phyloP scores from a whole-genome alignment of 2,329 filamentous ascomycete genomes.

The Colletotrichum limetticola region DNA sequence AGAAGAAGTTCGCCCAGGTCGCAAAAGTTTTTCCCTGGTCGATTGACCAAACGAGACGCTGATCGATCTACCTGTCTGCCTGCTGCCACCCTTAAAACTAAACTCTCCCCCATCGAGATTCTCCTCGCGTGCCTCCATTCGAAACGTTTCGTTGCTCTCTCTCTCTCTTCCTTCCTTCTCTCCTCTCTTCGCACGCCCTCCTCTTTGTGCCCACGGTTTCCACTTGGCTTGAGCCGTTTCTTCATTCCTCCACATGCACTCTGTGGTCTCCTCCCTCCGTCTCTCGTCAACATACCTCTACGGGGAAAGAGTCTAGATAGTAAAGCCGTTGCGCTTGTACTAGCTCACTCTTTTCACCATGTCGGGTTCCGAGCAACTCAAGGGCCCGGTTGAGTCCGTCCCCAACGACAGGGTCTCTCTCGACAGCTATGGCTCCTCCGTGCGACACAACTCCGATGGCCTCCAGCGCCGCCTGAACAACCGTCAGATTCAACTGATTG shows the following conservation, averaged over 20 bases:
- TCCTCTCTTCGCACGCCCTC: background rate
- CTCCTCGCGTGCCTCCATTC: background rate
- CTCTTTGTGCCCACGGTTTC: background rate
- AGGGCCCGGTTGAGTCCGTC: constrained; percentile 20
- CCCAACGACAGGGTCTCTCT: constrained; percentile 16
- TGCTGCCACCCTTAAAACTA: constrained; percentile 17
- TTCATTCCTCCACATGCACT: constrained; percentile 16
- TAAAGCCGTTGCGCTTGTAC: background rate
- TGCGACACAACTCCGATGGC: constrained; percentile 33
- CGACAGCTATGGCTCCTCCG: constrained; percentile 34
- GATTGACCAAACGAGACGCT: background rate
- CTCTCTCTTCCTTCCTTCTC: background rate
- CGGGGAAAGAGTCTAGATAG: constrained; percentile 4
- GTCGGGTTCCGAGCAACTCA: constrained; percentile 21
- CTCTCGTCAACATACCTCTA: background rate
- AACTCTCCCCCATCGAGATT: constrained; percentile 22
- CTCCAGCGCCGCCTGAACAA: constrained; percentile 49
- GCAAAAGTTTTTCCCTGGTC: constrained; percentile 4
- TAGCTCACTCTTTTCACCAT: background rate
- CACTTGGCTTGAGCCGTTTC: constrained; percentile 1
- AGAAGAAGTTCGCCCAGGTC: background rate
- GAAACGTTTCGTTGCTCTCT: background rate
- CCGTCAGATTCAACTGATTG: constrained; percentile 57
- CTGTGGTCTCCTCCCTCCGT: constrained; percentile 6
- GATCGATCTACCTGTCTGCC: background rate